A percentile compares a stretch with the other conserved stretches of the same genome.
These are phyloP conservation scores for Boletus hoseneyae DNA, from an alignment of 1,284 basidiomycete species.

Conservation along the genomic window DNA sequence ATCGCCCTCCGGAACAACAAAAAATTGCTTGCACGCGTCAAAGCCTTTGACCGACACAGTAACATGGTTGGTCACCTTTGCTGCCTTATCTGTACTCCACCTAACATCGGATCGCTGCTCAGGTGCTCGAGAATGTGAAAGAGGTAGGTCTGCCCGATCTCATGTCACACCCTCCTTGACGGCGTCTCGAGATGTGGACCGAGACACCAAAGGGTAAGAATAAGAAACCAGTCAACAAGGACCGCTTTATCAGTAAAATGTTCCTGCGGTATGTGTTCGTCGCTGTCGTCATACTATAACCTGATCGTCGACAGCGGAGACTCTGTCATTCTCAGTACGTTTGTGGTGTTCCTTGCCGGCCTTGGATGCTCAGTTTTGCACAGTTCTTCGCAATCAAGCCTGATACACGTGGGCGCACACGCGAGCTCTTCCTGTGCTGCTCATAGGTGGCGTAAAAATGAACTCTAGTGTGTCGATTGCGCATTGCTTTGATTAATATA, in stretches of 20 bases:
- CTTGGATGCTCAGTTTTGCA: slow-evolving; percentile 14
- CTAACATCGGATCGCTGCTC: slow-evolving; percentile 12
- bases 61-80: slow-evolving; percentile 78
- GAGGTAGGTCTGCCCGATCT: slow-evolving; percentile 56
- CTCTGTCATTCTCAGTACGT: slow-evolving; percentile 90
- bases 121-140: slow-evolving; percentile 97
- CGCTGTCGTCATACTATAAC: slow-evolving; percentile 10
- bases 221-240: slow-evolving; percentile 98
- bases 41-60: slow-evolving; percentile 98
- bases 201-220: slow-evolving; percentile 97
- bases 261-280: slow-evolving; percentile 65
- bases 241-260: slow-evolving; percentile 99
- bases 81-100: neutral
- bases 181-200: slow-evolving; percentile 86
- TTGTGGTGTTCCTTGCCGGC: slow-evolving; percentile 8
- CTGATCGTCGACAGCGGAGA: slow-evolving; percentile 62
- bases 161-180: slow-evolving; percentile 7
- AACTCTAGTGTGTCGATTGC: neutral
- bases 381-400: slow-evolving; percentile 86
- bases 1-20: slow-evolving; percentile 99
- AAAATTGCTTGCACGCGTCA: slow-evolving; percentile 95
- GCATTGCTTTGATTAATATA: neutral
- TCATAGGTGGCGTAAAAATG: neutral
- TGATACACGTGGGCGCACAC: slow-evolving; percentile 28
- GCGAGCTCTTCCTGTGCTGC: no score